Conservation (phyloP, 2,329 filamentous ascomycete genomes). For the Calonectria hawksworthii region DNA sequence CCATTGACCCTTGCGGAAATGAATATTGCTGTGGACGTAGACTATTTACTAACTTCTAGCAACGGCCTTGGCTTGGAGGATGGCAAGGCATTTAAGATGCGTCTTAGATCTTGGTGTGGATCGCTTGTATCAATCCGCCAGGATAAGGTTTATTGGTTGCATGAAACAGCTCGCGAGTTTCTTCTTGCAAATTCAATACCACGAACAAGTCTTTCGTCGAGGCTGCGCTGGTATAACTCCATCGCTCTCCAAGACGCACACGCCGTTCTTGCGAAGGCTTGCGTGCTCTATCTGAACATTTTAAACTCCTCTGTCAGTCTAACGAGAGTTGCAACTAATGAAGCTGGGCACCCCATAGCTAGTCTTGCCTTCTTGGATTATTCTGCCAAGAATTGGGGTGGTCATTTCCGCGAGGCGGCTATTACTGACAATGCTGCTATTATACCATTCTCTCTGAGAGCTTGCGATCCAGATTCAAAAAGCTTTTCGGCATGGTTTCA, state of each 20-base stretch:
- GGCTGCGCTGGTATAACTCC: conserved; percentile 36
- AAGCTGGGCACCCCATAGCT: too few species aligned
- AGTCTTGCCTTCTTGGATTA: too few species aligned
- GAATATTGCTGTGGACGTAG: conserved; percentile 44
- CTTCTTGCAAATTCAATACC: conserved; percentile 36
- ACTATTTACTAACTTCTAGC: conserved; percentile 10
- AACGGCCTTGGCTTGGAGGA: conserved; percentile 41
- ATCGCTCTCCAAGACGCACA: conserved; percentile 39
- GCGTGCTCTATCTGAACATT: too few species aligned
- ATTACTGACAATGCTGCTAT: too few species aligned
- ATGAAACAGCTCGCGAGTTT: conserved; percentile 52
- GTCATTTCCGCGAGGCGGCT: too few species aligned
- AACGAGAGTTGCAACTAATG: too few species aligned
- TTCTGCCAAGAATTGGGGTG: too few species aligned
- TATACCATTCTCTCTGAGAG: too few species aligned
- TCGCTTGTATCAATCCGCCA: conserved; percentile 49
- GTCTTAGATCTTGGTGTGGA: conserved; percentile 43
- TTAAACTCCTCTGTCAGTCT: too few species aligned
- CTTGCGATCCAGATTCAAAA: too few species aligned
- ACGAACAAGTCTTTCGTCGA: background rate
- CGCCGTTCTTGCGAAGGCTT: conserved; percentile 30
- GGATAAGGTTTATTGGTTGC: too few species aligned
- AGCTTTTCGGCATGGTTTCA: too few species aligned
- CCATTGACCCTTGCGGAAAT: conserved; percentile 47
- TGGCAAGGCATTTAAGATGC: conserved; percentile 32